Evolutionary conservation across 306 rosid species (phyloP).

Genomic region (Trichosanthes truncata): DNA sequence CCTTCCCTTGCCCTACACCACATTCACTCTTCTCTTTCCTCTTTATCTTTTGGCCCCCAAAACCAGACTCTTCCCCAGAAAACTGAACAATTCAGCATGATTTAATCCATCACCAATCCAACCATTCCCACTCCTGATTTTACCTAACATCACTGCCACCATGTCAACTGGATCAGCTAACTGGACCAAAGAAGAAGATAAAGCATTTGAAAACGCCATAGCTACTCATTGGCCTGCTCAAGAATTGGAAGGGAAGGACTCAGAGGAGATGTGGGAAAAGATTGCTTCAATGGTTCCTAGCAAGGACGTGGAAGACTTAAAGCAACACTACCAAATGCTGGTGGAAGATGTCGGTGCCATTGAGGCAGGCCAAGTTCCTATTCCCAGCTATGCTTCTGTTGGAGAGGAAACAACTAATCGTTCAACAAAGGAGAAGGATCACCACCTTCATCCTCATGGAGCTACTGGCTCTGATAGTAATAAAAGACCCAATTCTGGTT

Average conservation of each 20-base stretch:
- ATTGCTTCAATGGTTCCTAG: constrained; percentile 59
- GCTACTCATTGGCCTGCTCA: constrained; percentile 65
- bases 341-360: constrained; percentile 74
- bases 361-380: constrained; percentile 58
- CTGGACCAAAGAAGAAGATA: constrained; percentile 92
- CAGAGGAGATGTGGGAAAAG: constrained; percentile 74
- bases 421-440: constrained; percentile 55
- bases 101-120: constrained; percentile 6
- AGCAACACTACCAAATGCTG: constrained; percentile 57
- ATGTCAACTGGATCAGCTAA: constrained; percentile 50
- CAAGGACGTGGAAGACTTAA: constrained; percentile 65
- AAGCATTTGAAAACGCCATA: constrained; percentile 77
- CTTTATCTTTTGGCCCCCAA: constrained; percentile 24
- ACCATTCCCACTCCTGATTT: constrained; percentile 23
- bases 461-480: constrained; percentile 32
- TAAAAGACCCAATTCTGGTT: constrained; percentile 54
- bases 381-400: constrained; percentile 39
- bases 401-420: constrained; percentile 31
- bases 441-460: constrained; percentile 24
- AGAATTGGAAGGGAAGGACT: constrained; percentile 27
- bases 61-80: constrained; percentile 9
- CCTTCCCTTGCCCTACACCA: constrained; percentile 47
- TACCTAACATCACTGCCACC: constrained; percentile 21
- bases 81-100: constrained; percentile 13
- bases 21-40: constrained; percentile 19